phyloP scores from a whole-genome alignment of 2,329 filamentous ascomycete species.

The Pseudofabraea citricarpa region DNA sequence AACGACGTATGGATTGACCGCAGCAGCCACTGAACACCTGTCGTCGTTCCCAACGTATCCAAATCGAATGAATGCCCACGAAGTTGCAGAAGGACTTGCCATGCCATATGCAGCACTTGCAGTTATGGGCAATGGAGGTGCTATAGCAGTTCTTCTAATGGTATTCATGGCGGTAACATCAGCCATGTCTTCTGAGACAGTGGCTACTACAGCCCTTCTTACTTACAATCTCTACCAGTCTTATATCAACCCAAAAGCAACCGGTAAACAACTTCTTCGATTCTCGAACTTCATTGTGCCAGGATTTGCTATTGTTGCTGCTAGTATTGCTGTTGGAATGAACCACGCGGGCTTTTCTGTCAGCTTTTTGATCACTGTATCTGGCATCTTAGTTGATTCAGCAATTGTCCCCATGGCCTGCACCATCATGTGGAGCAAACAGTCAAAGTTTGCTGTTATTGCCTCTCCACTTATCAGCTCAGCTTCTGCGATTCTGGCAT shows the following conservation, averaged over 20 bases:
- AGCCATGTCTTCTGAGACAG: conserved; percentile 68
- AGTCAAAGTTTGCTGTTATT: conserved; percentile 19
- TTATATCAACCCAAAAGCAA: conserved; percentile 41
- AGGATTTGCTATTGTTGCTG: conserved; percentile 40
- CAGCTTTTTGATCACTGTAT: conserved; percentile 30
- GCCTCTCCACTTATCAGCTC: conserved; percentile 17
- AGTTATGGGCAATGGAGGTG: conserved; percentile 65
- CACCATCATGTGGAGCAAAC: conserved; percentile 26
- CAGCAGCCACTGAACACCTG: conserved; percentile 69
- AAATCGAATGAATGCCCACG: conserved; percentile 61
- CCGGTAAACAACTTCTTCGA: conserved; percentile 35
- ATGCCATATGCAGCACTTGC: conserved; percentile 67
- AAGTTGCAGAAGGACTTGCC: conserved; percentile 66
- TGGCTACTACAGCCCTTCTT: conserved; percentile 34
- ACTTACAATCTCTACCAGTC: conserved; percentile 44
- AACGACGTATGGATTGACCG: conserved; percentile 78
- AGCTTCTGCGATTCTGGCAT: conserved; percentile 21
- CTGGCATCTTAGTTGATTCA: conserved; percentile 8
- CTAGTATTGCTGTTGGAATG: conserved; percentile 40
- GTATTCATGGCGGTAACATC: conserved; percentile 81
- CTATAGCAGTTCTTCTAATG: conserved; percentile 58
- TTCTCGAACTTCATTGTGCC: conserved; percentile 42
- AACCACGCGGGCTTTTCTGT: conserved; percentile 44
- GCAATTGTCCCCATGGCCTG: conserved; percentile 26
- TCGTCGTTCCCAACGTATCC: conserved; percentile 56